Conservation (phyloP, 164 flowering plant species). For the Piper betle region DNA sequence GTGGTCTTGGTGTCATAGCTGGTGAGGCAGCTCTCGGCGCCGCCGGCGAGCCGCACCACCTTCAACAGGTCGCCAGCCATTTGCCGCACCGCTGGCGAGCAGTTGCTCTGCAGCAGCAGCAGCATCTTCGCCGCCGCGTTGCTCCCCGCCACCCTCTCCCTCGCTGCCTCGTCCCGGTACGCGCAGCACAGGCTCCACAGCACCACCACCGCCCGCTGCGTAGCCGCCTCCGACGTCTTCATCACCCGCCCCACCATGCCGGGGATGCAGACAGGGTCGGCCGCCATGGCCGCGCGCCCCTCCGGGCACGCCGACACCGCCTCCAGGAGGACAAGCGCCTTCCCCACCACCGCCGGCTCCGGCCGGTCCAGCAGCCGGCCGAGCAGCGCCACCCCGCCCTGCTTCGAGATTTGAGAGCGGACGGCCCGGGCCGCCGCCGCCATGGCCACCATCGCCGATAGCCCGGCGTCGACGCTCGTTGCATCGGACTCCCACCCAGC, state of each 20-base stretch:
- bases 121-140: slow-evolving; percentile 75
- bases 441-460: slow-evolving; percentile 38
- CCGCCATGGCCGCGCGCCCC: slow-evolving; percentile 51
- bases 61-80: slow-evolving; percentile 68
- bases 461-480: slow-evolving; percentile 23
- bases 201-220: slow-evolving; percentile 65
- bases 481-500: slow-evolving; percentile 18
- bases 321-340: slow-evolving; percentile 45
- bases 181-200: slow-evolving; percentile 72
- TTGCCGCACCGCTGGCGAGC: slow-evolving; percentile 50
- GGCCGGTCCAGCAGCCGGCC: slow-evolving; percentile 15
- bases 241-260: slow-evolving; percentile 38
- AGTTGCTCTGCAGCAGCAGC: slow-evolving; percentile 76
- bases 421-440: slow-evolving; percentile 23
- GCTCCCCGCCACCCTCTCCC: slow-evolving; percentile 37
- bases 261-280: slow-evolving; percentile 25
- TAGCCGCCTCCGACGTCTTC: slow-evolving; percentile 56
- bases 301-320: slow-evolving; percentile 38
- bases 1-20: slow-evolving; percentile 70
- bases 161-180: slow-evolving; percentile 42
- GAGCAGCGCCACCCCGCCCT: slow-evolving; percentile 29
- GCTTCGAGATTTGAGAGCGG: slow-evolving; percentile 23
- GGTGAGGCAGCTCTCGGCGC: slow-evolving; percentile 34
- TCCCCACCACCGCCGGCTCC: slow-evolving; percentile 26
- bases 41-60: slow-evolving; percentile 40